Conservation (phyloP, 2,329 filamentous ascomycete genomes). For the Fusarium phyllophilum region DNA sequence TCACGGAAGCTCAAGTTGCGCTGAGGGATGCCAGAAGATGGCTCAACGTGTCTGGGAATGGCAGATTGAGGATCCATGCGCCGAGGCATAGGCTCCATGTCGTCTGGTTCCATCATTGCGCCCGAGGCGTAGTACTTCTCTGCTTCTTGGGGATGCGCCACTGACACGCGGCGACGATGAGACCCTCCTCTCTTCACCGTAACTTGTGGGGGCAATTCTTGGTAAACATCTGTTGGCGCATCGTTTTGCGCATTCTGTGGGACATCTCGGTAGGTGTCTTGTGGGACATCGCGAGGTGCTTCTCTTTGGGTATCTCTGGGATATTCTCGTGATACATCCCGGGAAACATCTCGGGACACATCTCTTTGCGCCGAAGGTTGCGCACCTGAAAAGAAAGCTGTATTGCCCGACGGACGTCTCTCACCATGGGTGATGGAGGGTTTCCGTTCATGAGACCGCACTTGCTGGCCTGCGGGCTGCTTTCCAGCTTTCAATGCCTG, state of each 20-base stretch:
- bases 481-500: conserved; percentile 53
- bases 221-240: conserved; percentile 27
- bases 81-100: conserved; percentile 18
- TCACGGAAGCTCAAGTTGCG: conserved; percentile 71
- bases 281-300: conserved; percentile 5
- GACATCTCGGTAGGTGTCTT: conserved; percentile 18
- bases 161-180: conserved; percentile 31
- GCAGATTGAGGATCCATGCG: conserved; percentile 43
- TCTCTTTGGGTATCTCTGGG: conserved; percentile 27
- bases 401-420: conserved; percentile 24
- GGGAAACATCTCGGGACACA: conserved; percentile 4
- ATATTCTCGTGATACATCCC: conserved; percentile 4
- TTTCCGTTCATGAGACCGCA: conserved; percentile 40
- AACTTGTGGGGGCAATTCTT: conserved; percentile 22
- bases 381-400: conserved; percentile 22
- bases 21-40: conserved; percentile 54
- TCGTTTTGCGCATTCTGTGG: conserved; percentile 24
- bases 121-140: conserved; percentile 33
- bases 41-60: conserved; percentile 58
- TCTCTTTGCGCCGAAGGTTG: conserved; percentile 28
- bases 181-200: conserved; percentile 34
- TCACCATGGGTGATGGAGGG: conserved; percentile 27
- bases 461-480: conserved; percentile 33
- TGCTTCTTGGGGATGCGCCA: conserved; percentile 37
- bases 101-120: conserved; percentile 36